Base-by-base conservation (phyloP, 257 asterid species). In the Fraxinus cuspidata region DNA sequence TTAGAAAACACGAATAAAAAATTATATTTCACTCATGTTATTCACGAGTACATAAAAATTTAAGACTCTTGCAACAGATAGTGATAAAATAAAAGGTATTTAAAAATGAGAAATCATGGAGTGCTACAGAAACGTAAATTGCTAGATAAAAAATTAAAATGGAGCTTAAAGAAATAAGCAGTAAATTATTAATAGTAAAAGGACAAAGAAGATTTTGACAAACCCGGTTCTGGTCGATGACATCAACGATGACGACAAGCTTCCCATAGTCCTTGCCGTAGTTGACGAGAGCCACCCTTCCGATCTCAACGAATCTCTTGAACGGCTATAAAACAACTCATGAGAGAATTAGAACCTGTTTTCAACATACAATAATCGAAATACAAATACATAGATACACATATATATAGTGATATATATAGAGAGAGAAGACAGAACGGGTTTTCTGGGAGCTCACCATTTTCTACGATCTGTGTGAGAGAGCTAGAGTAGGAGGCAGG, bases 271-370 rank as follows among this genome's bases (percentile, higher is more conserved):
- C 96, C 78, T 91, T 80, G 0, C 96, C 96, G 82, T 82, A 91
- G 88, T 91, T 91, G 78, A 91, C 91, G 40, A 91, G 94, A 34
- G 88, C 96, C 21, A 91, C 96, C 77, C 96, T 84, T 77, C 96
- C 96, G 86, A 91, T 89, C 89, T 89, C 96, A 31, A 91, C 92
- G 68, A 83, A 91, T 88, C 96, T 91, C 92, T 91, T 91, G 94
- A 91, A 91, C 89, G 96, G 92, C 94, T 88, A 77, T 60, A 75
- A 75, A 27, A 28, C 34, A 25, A 66, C 15, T 67, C 68, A 42
- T 0, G 25, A 44, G 16, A 13, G 25, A 10, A 63, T 63, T 10
- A 63, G 13, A 23, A 63, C 34, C 19, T 3, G 27, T 23, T 10
- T 25, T 63, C 69, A 63, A 0, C 32, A 63, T 25, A 63, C 69